Conservation (phyloP, 768 basidiomycete species). For the Lactarius evosmus region DNA sequence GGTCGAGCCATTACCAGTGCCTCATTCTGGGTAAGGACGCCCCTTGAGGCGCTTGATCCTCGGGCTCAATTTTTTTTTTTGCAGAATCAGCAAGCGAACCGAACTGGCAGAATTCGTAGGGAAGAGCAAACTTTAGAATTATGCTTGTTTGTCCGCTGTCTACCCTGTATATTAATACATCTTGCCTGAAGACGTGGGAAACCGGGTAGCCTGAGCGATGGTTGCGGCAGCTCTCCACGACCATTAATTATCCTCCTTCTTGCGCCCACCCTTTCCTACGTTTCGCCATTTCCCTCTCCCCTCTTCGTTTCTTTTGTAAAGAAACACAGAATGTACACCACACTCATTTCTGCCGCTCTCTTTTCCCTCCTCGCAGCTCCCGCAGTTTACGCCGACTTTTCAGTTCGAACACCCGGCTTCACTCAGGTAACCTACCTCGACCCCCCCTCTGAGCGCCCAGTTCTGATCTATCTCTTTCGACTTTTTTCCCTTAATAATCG, state of each 20-base stretch:
- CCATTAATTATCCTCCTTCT: neutral
- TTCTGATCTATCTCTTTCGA: neutral
- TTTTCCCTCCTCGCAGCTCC: constrained; percentile 53
- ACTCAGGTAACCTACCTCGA: constrained; percentile 44
- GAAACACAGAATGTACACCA: constrained; percentile 62
- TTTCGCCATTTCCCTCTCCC: constrained; percentile 29
- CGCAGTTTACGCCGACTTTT: constrained; percentile 52
- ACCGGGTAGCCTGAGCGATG: neutral
- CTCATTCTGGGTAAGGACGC: constrained; percentile 70
- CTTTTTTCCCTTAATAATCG: constrained; percentile 13
- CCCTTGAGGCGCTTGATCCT: neutral
- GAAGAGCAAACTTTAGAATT: constrained; percentile 44
- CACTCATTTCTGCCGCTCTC: constrained; percentile 73
- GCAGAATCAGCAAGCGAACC: constrained; percentile 65
- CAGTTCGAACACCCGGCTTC: constrained; percentile 49
- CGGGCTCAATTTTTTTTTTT: constrained; percentile 9
- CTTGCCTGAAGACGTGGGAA: constrained; percentile 3
- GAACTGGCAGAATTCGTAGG: constrained; percentile 60
- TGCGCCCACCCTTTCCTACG: constrained; percentile 33
- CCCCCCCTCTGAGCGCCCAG: neutral
- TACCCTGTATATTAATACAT: neutral
- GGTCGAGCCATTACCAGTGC: constrained; percentile 59
- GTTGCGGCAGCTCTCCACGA: neutral
- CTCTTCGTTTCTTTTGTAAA: constrained; percentile 7
- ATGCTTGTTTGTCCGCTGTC: neutral